Conservation (phyloP, 768 basidiomycete genomes). For the Agrocybe praecox region DNA sequence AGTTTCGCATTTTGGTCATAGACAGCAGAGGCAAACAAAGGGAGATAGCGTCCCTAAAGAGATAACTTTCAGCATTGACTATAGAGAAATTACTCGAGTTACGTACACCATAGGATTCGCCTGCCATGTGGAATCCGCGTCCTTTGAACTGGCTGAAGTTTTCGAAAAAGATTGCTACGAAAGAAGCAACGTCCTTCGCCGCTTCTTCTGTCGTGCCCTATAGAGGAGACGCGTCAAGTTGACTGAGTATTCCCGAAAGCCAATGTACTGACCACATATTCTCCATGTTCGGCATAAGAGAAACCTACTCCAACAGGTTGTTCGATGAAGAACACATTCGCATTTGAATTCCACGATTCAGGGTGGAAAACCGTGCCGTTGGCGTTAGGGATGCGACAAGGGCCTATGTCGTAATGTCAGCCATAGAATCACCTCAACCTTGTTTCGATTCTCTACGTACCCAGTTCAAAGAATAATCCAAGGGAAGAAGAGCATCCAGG, state of each 20-base stretch:
- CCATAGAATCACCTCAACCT: too few species aligned
- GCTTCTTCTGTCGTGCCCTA: constrained; percentile 69
- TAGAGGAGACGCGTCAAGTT: not conserved
- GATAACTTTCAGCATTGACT: not conserved
- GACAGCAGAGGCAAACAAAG: constrained; percentile 75
- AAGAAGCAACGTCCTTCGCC: constrained; percentile 70
- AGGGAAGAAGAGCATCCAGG: constrained; percentile 46
- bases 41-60: constrained; percentile 66
- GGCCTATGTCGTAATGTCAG: constrained; percentile 40
- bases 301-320: constrained; percentile 66
- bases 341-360: constrained; percentile 69
- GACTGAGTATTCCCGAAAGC: not conserved
- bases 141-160: constrained; percentile 74
- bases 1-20: constrained; percentile 70
- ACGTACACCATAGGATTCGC: constrained; percentile 79
- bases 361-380: constrained; percentile 56
- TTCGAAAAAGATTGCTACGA: constrained; percentile 75
- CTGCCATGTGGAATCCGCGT: constrained; percentile 62
- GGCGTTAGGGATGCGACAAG: constrained; percentile 60
- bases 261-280: constrained; percentile 46
- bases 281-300: constrained; percentile 66
- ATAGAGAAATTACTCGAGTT: not conserved
- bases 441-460: constrained; percentile 36
- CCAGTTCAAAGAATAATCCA: constrained; percentile 75
- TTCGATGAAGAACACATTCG: constrained; percentile 65